A percentile compares a stretch with the other conserved stretches of the same genome.
These are phyloP conservation scores for Penicillium mononematosum DNA, from an alignment of 495 filamentous ascomycete species.

Conservation along the genomic window DNA sequence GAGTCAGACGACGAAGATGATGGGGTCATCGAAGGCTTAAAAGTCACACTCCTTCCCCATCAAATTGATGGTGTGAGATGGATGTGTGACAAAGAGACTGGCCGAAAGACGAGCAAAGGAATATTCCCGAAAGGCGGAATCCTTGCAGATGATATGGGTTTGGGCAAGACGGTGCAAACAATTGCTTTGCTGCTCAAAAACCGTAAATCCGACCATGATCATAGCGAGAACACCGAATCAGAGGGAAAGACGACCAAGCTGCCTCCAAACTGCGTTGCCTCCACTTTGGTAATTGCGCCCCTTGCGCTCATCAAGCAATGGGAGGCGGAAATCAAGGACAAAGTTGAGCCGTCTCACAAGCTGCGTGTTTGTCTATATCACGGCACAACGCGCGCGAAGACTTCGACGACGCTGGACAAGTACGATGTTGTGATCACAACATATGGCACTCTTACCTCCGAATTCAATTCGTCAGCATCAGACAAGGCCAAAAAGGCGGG, in stretches of 20 bases:
- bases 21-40: slow-evolving; percentile 75
- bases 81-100: slow-evolving; percentile 88
- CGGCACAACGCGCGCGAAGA: slow-evolving; percentile 78
- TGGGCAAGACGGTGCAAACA: slow-evolving; percentile 91
- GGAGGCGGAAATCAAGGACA: slow-evolving; percentile 86
- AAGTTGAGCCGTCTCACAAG: slow-evolving; percentile 63
- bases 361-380: slow-evolving; percentile 87
- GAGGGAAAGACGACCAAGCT: slow-evolving; percentile 51
- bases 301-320: slow-evolving; percentile 95
- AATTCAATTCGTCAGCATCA: slow-evolving; percentile 61
- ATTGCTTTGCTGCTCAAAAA: slow-evolving; percentile 84
- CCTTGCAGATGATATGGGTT: slow-evolving; percentile 89
- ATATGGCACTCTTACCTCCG: slow-evolving; percentile 90
- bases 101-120: slow-evolving; percentile 68
- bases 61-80: slow-evolving; percentile 90
- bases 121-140: slow-evolving; percentile 84
- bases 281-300: slow-evolving; percentile 91
- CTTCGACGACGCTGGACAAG: slow-evolving; percentile 65
- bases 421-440: slow-evolving; percentile 98
- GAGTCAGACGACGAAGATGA: slow-evolving; percentile 71
- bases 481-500: slow-evolving; percentile 67
- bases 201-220: slow-evolving; percentile 59
- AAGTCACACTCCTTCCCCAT: slow-evolving; percentile 84
- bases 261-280: slow-evolving; percentile 62
- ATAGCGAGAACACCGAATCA: slow-evolving; percentile 36